Conservation (phyloP, 495 filamentous ascomycete genomes). For the Tuber indicum region DNA sequence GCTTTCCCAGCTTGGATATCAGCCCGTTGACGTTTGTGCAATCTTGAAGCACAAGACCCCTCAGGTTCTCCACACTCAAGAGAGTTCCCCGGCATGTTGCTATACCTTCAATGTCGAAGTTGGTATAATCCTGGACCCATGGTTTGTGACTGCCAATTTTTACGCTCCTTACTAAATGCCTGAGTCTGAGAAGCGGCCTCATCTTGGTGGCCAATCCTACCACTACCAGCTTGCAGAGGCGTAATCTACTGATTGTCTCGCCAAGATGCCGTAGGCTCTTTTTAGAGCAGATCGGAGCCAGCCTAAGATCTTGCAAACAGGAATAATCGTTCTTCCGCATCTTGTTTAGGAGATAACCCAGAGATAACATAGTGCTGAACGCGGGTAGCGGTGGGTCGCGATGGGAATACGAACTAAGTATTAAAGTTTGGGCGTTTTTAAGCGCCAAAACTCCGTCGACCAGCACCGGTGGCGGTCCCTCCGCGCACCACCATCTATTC, state of each 20-base stretch:
- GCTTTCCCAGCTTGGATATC: not conserved
- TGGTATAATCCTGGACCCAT: not conserved
- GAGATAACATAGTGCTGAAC: not conserved
- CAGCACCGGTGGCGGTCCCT: not conserved
- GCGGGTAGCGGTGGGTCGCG: not conserved
- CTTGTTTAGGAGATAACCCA: not conserved
- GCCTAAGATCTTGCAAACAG: not conserved
- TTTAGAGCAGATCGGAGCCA: not conserved
- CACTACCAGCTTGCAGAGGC: not conserved
- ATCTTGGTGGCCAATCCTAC: no score
- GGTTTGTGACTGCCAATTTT: not conserved
- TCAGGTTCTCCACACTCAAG: not conserved
- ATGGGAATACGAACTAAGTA: no score
- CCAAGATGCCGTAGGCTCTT: not conserved
- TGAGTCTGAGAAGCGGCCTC: not conserved
- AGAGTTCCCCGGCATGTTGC: not conserved
- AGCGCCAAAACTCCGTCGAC: not conserved
- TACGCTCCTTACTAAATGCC: not conserved
- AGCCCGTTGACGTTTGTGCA: not conserved
- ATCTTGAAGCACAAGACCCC: not conserved
- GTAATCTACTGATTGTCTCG: not conserved
- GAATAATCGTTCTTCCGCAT: not conserved
- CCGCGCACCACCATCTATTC: not conserved
- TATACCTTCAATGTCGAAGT: not conserved
- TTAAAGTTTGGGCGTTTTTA: not conserved